phyloP scores from a whole-genome alignment of 257 asterid species.

The Primulina tabacum region DNA sequence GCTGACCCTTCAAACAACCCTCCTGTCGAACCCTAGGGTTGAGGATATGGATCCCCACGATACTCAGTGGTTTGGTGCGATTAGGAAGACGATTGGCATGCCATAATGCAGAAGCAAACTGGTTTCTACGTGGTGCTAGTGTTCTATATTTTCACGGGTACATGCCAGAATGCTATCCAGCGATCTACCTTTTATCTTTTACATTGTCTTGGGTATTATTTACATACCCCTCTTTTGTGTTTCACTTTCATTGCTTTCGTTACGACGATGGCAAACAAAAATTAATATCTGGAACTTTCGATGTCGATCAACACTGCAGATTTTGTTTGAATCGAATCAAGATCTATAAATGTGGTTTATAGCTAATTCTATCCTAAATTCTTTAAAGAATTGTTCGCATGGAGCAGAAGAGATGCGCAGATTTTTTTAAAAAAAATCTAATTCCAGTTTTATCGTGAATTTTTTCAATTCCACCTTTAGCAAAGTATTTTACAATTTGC shows the following conservation, averaged over 20 bases:
- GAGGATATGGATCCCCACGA: background rate
- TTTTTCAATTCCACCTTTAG: background rate
- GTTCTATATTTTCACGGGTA: background rate
- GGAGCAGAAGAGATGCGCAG: background rate
- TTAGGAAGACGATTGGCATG: background rate
- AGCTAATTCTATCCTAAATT: background rate
- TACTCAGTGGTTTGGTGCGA: background rate
- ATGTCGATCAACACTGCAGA: background rate
- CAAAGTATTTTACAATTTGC: no score
- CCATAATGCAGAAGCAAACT: background rate
- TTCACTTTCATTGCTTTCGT: background rate
- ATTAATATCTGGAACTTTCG: background rate
- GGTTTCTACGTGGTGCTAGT: background rate
- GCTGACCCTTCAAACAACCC: constrained; percentile 28
- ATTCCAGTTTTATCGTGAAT: no score
- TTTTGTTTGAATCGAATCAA: background rate
- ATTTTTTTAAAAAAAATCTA: no score
- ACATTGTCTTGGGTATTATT: background rate
- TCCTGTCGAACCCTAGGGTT: constrained; percentile 29
- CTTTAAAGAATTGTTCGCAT: no score
- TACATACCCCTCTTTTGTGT: background rate
- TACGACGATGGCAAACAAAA: background rate
- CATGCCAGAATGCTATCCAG: background rate
- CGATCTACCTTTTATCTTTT: background rate
- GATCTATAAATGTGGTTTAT: background rate